Conservation (phyloP, 2,329 filamentous ascomycete genomes). For the Beauveria asiatica region DNA sequence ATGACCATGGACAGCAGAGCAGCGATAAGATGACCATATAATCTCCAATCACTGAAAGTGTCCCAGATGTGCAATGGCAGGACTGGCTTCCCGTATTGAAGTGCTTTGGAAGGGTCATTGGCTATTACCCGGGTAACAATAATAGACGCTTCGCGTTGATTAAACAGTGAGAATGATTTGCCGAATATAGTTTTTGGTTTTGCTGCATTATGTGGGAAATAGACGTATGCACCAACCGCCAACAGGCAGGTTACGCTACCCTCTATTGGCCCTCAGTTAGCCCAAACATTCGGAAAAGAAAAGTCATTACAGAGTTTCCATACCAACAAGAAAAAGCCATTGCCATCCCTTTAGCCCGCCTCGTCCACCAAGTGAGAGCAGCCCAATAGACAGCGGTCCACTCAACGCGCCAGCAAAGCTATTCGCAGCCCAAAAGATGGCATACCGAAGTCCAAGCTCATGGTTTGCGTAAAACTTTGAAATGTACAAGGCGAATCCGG, state of each 20-base stretch:
- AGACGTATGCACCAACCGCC: constrained; percentile 19
- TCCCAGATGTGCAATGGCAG: constrained; percentile 17
- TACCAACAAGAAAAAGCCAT: constrained; percentile 24
- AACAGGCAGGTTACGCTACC: constrained; percentile 20
- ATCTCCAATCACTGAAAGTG: constrained; percentile 21
- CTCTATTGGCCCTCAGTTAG: constrained; percentile 14
- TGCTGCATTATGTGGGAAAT: constrained; percentile 20
- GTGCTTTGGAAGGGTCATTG: constrained; percentile 22
- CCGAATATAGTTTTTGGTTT: constrained; percentile 20
- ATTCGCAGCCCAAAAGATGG: constrained; percentile 24
- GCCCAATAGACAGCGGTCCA: constrained; percentile 20
- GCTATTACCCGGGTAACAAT: constrained; percentile 21
- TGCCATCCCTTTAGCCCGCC: constrained; percentile 21
- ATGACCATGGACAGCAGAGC: constrained; percentile 23
- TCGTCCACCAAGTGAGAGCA: constrained; percentile 19
- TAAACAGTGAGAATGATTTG: constrained; percentile 18
- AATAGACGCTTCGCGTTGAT: constrained; percentile 18
- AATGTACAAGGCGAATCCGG: constrained; percentile 23
- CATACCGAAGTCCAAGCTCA: constrained; percentile 21
- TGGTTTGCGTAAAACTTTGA: constrained; percentile 22
- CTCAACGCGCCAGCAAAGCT: constrained; percentile 20
- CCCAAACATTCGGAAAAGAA: too few species aligned
- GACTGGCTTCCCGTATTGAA: constrained; percentile 18
- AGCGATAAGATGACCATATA: constrained; percentile 21
- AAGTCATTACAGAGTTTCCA: neutral